These are phyloP conservation scores for Spongispora temasekensis DNA, from an alignment of 1,284 basidiomycete species.

Conservation along the genomic window DNA sequence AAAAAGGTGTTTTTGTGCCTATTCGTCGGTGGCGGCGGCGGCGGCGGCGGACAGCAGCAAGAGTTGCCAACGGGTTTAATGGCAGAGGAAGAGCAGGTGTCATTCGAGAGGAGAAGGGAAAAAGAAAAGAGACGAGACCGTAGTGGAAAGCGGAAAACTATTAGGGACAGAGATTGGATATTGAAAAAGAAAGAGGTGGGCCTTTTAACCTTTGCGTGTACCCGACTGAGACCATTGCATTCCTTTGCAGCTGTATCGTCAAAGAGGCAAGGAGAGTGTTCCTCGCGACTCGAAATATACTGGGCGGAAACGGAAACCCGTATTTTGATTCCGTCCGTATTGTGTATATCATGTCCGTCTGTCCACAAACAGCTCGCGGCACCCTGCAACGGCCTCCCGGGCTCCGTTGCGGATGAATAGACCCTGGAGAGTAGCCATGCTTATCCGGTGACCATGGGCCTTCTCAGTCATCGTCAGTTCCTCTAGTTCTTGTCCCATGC, in stretches of 20 bases:
- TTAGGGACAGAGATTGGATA: conserved; percentile 80
- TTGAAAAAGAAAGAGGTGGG: conserved; percentile 80
- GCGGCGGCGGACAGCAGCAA: conserved; percentile 48
- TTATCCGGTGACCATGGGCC: conserved; percentile 60
- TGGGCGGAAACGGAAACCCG: conserved; percentile 68
- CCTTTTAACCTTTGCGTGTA: background rate
- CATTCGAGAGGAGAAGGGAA: conserved; percentile 71
- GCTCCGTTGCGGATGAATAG: conserved; percentile 83
- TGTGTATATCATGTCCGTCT: conserved; percentile 33
- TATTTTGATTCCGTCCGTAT: conserved; percentile 50
- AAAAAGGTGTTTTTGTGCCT: conserved; percentile 91
- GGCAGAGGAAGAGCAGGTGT: conserved; percentile 41
- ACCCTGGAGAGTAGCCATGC: conserved; percentile 94
- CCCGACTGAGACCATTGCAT: conserved; percentile 5
- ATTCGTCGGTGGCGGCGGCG: conserved; percentile 81
- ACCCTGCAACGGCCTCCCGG: conserved; percentile 58
- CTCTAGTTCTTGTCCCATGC: conserved; percentile 52
- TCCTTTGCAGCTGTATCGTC: conserved; percentile 68
- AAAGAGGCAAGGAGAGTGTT: conserved; percentile 78
- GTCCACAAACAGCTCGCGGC: conserved; percentile 52
- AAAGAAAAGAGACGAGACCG: conserved; percentile 56
- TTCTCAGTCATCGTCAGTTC: conserved; percentile 54
- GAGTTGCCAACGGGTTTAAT: conserved; percentile 74
- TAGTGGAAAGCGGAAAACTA: conserved; percentile 60
- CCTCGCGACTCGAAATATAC: conserved; percentile 83